These are phyloP conservation scores for Mycena indigotica DNA, from an alignment of 768 basidiomycete genomes.

Conservation along the genomic window DNA sequence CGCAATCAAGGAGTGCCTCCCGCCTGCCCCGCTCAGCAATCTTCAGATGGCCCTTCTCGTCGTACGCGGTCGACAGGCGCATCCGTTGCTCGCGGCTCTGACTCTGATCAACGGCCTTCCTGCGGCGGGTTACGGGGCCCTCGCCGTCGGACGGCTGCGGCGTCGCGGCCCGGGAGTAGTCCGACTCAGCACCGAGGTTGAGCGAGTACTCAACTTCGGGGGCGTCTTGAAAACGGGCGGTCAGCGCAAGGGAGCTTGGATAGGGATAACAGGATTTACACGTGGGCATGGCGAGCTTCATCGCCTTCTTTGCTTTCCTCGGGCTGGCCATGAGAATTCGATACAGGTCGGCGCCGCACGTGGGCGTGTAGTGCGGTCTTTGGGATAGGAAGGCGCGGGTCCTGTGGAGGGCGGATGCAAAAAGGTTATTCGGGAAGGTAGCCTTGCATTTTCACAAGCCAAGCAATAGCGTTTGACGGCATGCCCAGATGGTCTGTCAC, in stretches of 20 bases:
- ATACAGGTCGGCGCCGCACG: neutral
- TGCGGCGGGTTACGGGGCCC: neutral
- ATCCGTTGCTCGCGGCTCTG: too few species aligned
- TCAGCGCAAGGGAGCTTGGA: neutral
- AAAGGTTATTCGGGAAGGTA: too few species aligned
- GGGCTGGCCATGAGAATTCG: neutral
- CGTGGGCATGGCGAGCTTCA: neutral
- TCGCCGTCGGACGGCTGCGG: neutral
- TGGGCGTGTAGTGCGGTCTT: neutral
- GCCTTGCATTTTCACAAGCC: too few species aligned
- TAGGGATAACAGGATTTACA: neutral
- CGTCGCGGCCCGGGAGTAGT: neutral
- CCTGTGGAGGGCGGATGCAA: neutral
- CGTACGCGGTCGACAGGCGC: conserved; percentile 10
- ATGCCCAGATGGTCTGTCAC: too few species aligned
- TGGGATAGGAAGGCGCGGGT: neutral
- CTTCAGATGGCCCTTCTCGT: conserved; percentile 13
- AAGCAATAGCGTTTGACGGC: too few species aligned
- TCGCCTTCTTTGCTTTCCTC: neutral
- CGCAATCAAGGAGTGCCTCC: conserved; percentile 13
- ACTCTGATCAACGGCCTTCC: conserved; percentile 1
- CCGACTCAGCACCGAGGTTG: conserved; percentile 14
- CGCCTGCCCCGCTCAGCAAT: conserved; percentile 3
- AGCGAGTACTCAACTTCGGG: conserved; percentile 19
- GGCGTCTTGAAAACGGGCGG: neutral